Base-by-base conservation (phyloP, 176 grass and related monocot species). In the Oryza australiensis region DNA sequence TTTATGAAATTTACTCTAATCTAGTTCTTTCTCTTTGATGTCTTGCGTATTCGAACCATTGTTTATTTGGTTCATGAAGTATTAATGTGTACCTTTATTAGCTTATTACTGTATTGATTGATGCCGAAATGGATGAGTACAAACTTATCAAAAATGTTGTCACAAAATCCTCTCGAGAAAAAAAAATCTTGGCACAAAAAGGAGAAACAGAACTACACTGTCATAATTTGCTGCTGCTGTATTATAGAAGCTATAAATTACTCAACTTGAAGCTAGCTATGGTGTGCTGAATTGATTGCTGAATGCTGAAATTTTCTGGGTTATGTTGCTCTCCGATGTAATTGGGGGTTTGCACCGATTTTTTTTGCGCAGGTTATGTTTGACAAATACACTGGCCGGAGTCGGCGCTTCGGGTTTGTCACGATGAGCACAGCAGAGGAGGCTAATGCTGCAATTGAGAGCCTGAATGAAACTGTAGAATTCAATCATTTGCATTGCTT, bases 311-410 rank as follows among this genome's bases (percentile, higher is more conserved):
- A 80, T 73, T 16, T 66, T 12, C 4, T 28, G 0, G 0, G 37
- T 38, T 79, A 55, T 76, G 64, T 78, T 12, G 22, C 24, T 78
- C 41, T 29, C 49, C 11, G 0, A 77, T 64, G 32, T 37, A 29
- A 82, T 11, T 62, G 45, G 9, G 49, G 22, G 1, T 46, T 74
- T 81, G 29, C 3, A 9, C n/a, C 12, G 42, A 68, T 81, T 72
- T 11, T 82, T 81, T 62, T 24, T 12, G 14, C 22, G n/a, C 73
- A 99, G 96, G 96, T 99, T 92, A 95, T 99, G 96, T 95, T 87
- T 74, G 96, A 99, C 81, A 99, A 99, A 77, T 94, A 95, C 62
- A 95, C 91, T n/a, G 89, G 89, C 70, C 85, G 91, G 35, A 99
- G 93, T 77, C 81, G 96, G 43, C 89, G 96, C 26, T 99, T 99